Evolutionary conservation across 495 filamentous ascomycete species (phyloP), one percentile per base, ranked within the genome.

Genomic region (Hypomontagnella submonticulosa): DNA sequence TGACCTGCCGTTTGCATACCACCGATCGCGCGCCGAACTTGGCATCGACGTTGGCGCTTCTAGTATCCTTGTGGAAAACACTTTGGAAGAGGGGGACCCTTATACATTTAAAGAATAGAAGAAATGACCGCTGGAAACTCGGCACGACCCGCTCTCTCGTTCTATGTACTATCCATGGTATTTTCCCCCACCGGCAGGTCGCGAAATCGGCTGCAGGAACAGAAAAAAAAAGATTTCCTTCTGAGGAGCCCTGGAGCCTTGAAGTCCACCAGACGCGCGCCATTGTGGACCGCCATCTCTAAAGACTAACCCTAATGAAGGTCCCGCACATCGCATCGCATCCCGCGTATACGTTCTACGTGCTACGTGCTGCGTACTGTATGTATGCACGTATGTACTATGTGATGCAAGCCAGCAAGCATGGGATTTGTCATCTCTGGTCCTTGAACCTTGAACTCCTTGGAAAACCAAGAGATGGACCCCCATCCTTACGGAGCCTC

Each of bases 131-230:
- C 20, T 53, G 16, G 15, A 36, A 55, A 43, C 41, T 32, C 52
- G 58, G 48, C 52, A 40, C 43, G 55, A 64, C 51, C 66, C 60
- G 66, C 56, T 57, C 23, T 27, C 56, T 57, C n/a, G 23, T 47
- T 58, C 41, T 37, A 16, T 63, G n/a, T n/a, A n/a, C n/a, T n/a
- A n/a, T n/a, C n/a, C n/a, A n/a, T n/a, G n/a, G n/a, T n/a, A n/a
- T n/a, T n/a, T n/a, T n/a, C 13, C 46, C 42, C 37, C 37, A 57
- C 51, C 43, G 23, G 46, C 30, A 51, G 4, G 30, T n/a, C 66
- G 67, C 67, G 67, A 70, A 61, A 70, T 66, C 67, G 67, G 67
- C 53, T 70, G 67, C 66, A 70, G 66, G 66, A 66, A 70, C 66
- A 43, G 20, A 41, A 42, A 57, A 60, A 40, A 36, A 34, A 20